Percentiles rank a stretch among this genome's conserved stretches.
Evolutionary conservation across 164 flowering plant genomes (phyloP).

Genomic region (Vitis rupestris): DNA sequence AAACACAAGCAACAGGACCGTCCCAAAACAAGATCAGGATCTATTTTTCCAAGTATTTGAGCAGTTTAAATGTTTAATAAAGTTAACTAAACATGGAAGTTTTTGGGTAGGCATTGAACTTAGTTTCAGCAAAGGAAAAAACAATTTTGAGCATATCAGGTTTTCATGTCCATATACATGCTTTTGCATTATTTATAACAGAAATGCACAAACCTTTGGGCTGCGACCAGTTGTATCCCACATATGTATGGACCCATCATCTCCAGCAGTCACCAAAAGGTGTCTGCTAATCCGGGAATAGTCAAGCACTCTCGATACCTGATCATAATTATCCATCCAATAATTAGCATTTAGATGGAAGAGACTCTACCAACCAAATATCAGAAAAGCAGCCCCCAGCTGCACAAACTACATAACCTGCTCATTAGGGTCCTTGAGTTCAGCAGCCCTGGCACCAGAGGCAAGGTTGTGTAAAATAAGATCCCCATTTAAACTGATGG

Average conservation of each 20-base stretch:
- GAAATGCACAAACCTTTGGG: constrained; percentile 64
- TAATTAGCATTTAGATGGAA: constrained; percentile 22
- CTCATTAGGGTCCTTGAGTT: constrained; percentile 81
- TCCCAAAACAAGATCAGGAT: neutral
- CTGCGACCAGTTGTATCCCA: constrained; percentile 96
- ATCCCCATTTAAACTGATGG: constrained; percentile 87
- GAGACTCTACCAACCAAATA: neutral
- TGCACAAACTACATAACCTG: constrained; percentile 62
- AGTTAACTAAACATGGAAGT: neutral
- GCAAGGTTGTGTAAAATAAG: constrained; percentile 92
- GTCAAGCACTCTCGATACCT: constrained; percentile 96
- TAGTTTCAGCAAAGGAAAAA: neutral
- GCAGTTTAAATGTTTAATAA: neutral
- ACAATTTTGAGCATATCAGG: neutral
- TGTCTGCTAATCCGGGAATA: constrained; percentile 93
- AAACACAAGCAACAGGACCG: neutral
- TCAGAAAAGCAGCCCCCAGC: neutral
- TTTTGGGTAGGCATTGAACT: neutral
- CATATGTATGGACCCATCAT: constrained; percentile 88
- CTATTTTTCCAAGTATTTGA: neutral
- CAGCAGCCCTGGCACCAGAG: constrained; percentile 79
- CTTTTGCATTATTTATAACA: neutral
- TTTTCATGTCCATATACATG: neutral
- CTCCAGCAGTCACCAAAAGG: constrained; percentile 94
- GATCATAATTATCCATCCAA: constrained; percentile 38